phyloP scores from a whole-genome alignment of 805 yeast genomes.

The Metschnikowia lunata region DNA sequence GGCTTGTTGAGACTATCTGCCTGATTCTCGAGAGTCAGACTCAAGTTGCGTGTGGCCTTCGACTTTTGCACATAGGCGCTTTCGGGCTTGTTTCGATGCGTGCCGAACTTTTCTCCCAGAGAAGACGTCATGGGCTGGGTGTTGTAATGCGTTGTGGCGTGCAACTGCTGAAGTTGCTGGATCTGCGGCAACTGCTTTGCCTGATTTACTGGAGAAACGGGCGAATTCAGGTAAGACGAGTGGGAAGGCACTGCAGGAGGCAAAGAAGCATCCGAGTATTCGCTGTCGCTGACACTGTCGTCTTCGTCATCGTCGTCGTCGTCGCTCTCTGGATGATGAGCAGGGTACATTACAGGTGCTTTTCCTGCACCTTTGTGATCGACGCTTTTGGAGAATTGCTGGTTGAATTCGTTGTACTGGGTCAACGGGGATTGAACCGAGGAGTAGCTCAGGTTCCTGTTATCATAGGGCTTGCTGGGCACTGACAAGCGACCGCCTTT shows the following conservation, averaged over 20 bases:
- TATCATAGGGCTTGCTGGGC: slow-evolving; percentile 19
- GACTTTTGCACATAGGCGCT: slow-evolving; percentile 3
- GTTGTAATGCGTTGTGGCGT: slow-evolving; percentile 8
- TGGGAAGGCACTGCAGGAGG: slow-evolving; percentile 14
- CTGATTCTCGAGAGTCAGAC: slow-evolving; percentile 1
- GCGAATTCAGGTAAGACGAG: background rate
- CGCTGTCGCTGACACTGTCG: slow-evolving; percentile 16
- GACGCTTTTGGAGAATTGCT: slow-evolving; percentile 31
- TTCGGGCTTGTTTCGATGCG: background rate
- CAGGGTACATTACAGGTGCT: background rate
- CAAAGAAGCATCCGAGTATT: background rate
- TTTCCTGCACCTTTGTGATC: slow-evolving; percentile 11
- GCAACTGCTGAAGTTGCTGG: slow-evolving; percentile 15
- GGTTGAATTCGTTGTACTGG: slow-evolving; percentile 39
- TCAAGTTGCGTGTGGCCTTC: slow-evolving; percentile 5
- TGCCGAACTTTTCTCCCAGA: slow-evolving; percentile 10
- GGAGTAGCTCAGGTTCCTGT: slow-evolving; percentile 32
- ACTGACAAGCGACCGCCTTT: slow-evolving; percentile 18
- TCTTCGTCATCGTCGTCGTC: slow-evolving; percentile 11
- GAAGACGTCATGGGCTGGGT: slow-evolving; percentile 15
- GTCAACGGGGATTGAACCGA: slow-evolving; percentile 42
- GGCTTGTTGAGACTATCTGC: slow-evolving; percentile 20
- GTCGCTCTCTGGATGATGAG: slow-evolving; percentile 12
- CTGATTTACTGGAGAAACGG: background rate
- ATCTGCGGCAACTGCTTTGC: slow-evolving; percentile 14